Evolutionary conservation across 192 early-diverging fungal species (phyloP).

Genomic region (Chytriomyces hyalinus): DNA sequence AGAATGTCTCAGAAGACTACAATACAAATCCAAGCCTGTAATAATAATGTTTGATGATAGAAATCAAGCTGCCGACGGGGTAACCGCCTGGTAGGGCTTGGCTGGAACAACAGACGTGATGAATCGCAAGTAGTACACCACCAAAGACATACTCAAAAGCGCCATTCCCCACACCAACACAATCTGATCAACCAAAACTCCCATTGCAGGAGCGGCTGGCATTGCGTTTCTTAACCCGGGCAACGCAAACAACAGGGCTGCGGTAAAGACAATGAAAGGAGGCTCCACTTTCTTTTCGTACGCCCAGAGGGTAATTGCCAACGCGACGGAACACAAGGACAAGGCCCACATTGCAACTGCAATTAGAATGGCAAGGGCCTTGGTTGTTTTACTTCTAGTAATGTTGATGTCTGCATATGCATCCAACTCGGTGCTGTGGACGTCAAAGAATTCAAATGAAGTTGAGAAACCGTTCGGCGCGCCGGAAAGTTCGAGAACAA

Average conservation of each 20-base stretch:
- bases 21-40: too few species aligned
- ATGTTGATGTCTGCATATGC: not conserved
- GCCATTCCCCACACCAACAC: constrained; percentile 27
- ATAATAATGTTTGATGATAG: too few species aligned
- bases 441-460: not conserved
- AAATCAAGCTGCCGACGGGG: too few species aligned
- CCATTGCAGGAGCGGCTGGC: constrained; percentile 12
- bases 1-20: too few species aligned
- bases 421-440: not conserved
- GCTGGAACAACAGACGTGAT: too few species aligned
- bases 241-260: constrained; percentile 14
- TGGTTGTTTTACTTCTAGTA: not conserved
- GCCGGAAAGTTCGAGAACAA: not conserved
- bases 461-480: not conserved
- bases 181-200: constrained; percentile 8
- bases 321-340: not conserved
- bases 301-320: not conserved
- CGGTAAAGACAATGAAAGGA: not conserved
- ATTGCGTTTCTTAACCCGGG: constrained; percentile 11
- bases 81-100: too few species aligned
- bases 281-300: not conserved
- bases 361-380: constrained; percentile 1
- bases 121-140: too few species aligned
- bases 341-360: constrained; percentile 13
- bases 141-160: not conserved